Evolutionary conservation across 2,329 filamentous ascomycete species (phyloP).

Genomic region (Periconia sp.): DNA sequence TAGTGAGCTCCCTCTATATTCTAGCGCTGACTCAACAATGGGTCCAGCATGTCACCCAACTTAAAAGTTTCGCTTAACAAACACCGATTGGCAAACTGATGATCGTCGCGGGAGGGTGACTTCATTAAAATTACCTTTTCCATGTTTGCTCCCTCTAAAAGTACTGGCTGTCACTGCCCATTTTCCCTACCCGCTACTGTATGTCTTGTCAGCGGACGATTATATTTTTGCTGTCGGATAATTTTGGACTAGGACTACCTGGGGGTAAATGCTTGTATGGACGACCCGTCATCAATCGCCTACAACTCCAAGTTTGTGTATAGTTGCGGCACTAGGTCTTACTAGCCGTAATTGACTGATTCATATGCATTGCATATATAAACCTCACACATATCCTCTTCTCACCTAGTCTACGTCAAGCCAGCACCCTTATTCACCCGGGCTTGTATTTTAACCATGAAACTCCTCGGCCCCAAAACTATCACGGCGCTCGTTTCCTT

Average conservation of each 20-base stretch:
- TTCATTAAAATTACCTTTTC: not conserved
- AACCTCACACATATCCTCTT: too few species aligned
- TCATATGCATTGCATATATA: too few species aligned
- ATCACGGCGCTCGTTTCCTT: not conserved
- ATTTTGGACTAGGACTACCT: too few species aligned
- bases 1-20: not conserved
- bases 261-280: too few species aligned
- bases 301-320: too few species aligned
- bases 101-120: not conserved
- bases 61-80: not conserved
- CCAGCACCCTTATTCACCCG: too few species aligned
- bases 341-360: too few species aligned
- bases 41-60: not conserved
- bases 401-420: too few species aligned
- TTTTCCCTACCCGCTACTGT: not conserved
- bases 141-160: not conserved
- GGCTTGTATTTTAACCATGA: not conserved
- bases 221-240: too few species aligned
- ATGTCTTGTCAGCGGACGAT: not conserved
- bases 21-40: not conserved
- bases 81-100: not conserved
- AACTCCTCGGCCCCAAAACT: not conserved
- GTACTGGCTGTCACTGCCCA: not conserved
- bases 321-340: too few species aligned
- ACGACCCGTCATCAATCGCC: too few species aligned